Evolutionary conservation across 768 basidiomycete genomes (phyloP), one percentile per base, ranked within the genome.

Genomic region (Udeniomyces megalosporus): DNA sequence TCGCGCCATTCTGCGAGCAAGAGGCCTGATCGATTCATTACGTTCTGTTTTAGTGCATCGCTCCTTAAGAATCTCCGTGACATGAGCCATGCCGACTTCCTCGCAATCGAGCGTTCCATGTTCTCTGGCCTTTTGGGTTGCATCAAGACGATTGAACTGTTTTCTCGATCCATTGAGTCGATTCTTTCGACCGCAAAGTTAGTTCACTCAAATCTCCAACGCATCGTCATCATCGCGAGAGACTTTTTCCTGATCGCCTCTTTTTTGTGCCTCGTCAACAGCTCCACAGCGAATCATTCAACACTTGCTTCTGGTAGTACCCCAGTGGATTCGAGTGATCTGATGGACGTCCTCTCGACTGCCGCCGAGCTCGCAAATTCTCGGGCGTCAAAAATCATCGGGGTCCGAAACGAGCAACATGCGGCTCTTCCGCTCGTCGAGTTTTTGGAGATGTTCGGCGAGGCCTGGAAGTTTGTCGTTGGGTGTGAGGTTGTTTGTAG

Each of bases 381-480:
- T 10, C 81, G 87, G 29, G 81, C 81, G 1, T 85, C 89, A 22
- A 86, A 84, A 71, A 78, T 91, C n/a, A 74, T 96, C 45, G 76
- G 80, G 46, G 76, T 82, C 7, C 82, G 93, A 31, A 78, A 84
- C 15, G 88, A 93, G 66, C 82, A 84, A 66, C 88, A 93, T 71
- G 78, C 85, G 0, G 75, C 78, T 14, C 78, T 97, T 26, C 77
- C 81, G 26, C 74, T 96, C 35, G 74, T 78, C 3, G 81, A 84
- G 49, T 97, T 97, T 75, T 76, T 88, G 35, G 78, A 77, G 12
- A 77, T 96, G 61, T 93, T 92, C 77, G 83, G 84, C 59, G 79
- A 81, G 67, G 83, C 86, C 1, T 96, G 93, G 93, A 74, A 78
- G 28, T 97, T 97, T 68, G 89, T 97, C 10, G 80, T 95, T 28